phyloP scores from a whole-genome alignment of 306 rosid genomes.

The Mimosa bimucronata region DNA sequence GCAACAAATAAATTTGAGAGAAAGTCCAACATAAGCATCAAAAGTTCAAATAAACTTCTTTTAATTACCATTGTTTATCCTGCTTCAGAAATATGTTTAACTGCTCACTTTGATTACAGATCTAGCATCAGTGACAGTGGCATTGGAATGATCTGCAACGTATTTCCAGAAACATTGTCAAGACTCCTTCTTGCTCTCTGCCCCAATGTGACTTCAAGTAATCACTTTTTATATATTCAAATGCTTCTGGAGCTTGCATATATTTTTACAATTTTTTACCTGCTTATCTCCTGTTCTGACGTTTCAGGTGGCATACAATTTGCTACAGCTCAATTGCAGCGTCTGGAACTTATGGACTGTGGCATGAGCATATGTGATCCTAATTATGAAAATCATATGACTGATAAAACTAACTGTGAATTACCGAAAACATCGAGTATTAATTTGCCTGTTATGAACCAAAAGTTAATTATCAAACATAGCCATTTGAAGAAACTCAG shows the following conservation, averaged over 20 bases:
- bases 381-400: conserved; percentile 45
- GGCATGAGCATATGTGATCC: conserved; percentile 93
- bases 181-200: conserved; percentile 96
- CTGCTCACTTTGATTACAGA: conserved; percentile 51
- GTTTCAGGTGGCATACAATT: conserved; percentile 91
- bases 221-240: conserved; percentile 29
- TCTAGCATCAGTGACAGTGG: conserved; percentile 95
- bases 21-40: neutral
- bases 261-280: conserved; percentile 29
- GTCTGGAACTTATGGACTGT: conserved; percentile 95
- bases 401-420: conserved; percentile 45
- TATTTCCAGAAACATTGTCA: conserved; percentile 73
- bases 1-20: neutral
- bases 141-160: conserved; percentile 93
- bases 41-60: conserved; percentile 2
- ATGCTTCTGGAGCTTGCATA: conserved; percentile 20
- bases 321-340: conserved; percentile 90
- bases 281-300: conserved; percentile 27
- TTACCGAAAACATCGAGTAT: conserved; percentile 43
- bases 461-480: conserved; percentile 90
- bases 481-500: conserved; percentile 81
- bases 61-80: conserved; percentile 8
- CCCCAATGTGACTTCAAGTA: conserved; percentile 95
- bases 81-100: conserved; percentile 29
- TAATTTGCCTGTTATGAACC: conserved; percentile 62